phyloP scores from a whole-genome alignment of 495 filamentous ascomycete genomes.

The Podospora bellae-mahoneyi region DNA sequence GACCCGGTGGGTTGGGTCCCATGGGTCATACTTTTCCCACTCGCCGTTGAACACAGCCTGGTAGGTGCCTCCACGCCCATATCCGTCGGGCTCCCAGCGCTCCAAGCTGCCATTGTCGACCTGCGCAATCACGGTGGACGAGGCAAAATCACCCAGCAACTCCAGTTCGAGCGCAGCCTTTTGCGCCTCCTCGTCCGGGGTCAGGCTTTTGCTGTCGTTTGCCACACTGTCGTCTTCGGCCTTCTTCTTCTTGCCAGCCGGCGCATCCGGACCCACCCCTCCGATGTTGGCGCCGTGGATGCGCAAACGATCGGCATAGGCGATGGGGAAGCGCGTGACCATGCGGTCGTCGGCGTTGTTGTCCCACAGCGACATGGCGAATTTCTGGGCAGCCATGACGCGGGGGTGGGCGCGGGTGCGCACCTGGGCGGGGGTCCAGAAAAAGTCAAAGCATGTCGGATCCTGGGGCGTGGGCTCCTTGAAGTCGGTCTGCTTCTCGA shows the following conservation, averaged over 20 bases:
- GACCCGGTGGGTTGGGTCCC: slow-evolving; percentile 73
- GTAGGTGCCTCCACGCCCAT: slow-evolving; percentile 69
- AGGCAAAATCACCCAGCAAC: slow-evolving; percentile 43
- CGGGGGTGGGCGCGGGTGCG: slow-evolving; percentile 74
- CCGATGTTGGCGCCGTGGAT: slow-evolving; percentile 56
- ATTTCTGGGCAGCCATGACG: slow-evolving; percentile 68
- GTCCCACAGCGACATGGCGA: slow-evolving; percentile 83
- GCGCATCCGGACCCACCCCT: slow-evolving; percentile 31
- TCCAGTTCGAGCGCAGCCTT: slow-evolving; percentile 41
- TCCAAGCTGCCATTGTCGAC: slow-evolving; percentile 84
- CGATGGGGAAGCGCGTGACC: slow-evolving; percentile 60
- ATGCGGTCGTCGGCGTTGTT: slow-evolving; percentile 60
- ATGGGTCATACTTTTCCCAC: slow-evolving; percentile 86
- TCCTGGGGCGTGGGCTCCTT: slow-evolving; percentile 49
- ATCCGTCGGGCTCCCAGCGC: slow-evolving; percentile 85
- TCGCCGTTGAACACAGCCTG: slow-evolving; percentile 68
- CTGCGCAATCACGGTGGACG: slow-evolving; percentile 59
- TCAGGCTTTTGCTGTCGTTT: slow-evolving; percentile 7
- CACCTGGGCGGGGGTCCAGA: slow-evolving; percentile 83
- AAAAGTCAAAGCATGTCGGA: slow-evolving; percentile 87
- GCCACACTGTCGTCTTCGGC: slow-evolving; percentile 24
- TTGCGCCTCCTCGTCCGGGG: slow-evolving; percentile 21
- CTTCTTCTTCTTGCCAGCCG: slow-evolving; percentile 26
- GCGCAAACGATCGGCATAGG: slow-evolving; percentile 80
- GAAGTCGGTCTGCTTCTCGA: slow-evolving; percentile 54